Percentiles rank a stretch among this genome's conserved stretches.
phyloP scores from a whole-genome alignment of 2,329 filamentous ascomycete species.

The Alternaria tenuissima region DNA sequence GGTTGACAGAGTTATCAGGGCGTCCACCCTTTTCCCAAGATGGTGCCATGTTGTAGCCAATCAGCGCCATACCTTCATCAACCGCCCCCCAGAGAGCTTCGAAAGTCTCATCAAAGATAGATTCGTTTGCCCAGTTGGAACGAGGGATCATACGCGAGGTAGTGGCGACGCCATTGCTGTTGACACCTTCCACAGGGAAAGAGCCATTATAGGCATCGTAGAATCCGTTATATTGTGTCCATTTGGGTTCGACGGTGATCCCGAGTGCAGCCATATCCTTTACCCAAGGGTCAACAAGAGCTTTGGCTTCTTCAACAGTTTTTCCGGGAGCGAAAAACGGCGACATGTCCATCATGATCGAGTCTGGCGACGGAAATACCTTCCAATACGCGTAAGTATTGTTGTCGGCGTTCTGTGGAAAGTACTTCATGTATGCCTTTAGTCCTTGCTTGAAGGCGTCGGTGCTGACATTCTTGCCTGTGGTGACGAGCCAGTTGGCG shows the following conservation, averaged over 20 bases:
- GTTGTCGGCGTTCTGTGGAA: neutral
- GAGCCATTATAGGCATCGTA: conserved; percentile 2
- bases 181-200: neutral
- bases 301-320: neutral
- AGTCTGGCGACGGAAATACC: neutral
- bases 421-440: conserved; percentile 1
- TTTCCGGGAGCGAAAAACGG: conserved; percentile 3
- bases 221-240: conserved; percentile 1
- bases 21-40: conserved; percentile 4
- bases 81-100: neutral
- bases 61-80: neutral
- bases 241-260: neutral
- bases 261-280: neutral
- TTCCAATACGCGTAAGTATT: conserved; percentile 2
- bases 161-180: neutral
- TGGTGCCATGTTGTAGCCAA: conserved; percentile 3
- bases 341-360: conserved; percentile 2
- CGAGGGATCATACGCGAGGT: neutral
- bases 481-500: neutral
- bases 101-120: neutral
- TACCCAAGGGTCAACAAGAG: neutral
- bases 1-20: conserved; percentile 8
- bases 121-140: conserved; percentile 2
- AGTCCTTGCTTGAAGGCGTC: conserved; percentile 1
- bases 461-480: neutral